These are phyloP conservation scores for Onygenales sp. DNA, from an alignment of 2,329 filamentous ascomycete species.

Conservation along the genomic window DNA sequence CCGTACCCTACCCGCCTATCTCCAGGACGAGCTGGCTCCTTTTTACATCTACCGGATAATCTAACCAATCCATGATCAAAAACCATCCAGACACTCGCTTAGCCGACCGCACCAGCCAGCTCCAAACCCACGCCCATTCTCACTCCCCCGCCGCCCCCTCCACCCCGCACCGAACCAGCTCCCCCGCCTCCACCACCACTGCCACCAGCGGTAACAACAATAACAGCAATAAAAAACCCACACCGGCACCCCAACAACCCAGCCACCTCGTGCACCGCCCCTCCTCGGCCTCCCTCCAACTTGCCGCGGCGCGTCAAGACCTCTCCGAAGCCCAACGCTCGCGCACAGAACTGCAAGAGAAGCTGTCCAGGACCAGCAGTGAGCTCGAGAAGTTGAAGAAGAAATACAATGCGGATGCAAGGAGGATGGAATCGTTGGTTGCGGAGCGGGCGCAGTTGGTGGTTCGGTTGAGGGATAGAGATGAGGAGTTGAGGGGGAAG, in stretches of 20 bases:
- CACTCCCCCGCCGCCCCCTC: constrained; percentile 17
- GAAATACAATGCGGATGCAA: constrained; percentile 50
- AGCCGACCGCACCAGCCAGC: constrained; percentile 55
- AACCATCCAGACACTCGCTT: constrained; percentile 49
- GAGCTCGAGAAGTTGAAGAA: constrained; percentile 57
- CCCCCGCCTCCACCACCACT: constrained; percentile 18
- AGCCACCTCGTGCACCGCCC: not conserved
- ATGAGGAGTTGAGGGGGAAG: constrained; percentile 79
- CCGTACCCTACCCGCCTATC: not conserved
- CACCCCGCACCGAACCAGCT: constrained; percentile 19
- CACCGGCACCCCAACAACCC: not conserved
- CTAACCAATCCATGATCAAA: not conserved
- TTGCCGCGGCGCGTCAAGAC: constrained; percentile 47
- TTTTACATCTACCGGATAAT: not conserved
- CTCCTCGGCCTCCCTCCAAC: constrained; percentile 18
- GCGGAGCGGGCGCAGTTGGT: constrained; percentile 53
- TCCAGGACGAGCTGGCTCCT: not conserved
- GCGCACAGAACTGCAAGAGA: constrained; percentile 56
- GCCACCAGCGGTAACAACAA: constrained; percentile 14
- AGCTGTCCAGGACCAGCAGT: constrained; percentile 52
- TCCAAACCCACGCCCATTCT: constrained; percentile 20
- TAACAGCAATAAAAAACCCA: not conserved
- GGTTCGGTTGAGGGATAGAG: constrained; percentile 64
- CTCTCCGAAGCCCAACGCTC: constrained; percentile 68
- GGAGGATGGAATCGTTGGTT: constrained; percentile 53